Base-by-base conservation (phyloP, 805 yeast species). In the Millerozyma miso region DNA sequence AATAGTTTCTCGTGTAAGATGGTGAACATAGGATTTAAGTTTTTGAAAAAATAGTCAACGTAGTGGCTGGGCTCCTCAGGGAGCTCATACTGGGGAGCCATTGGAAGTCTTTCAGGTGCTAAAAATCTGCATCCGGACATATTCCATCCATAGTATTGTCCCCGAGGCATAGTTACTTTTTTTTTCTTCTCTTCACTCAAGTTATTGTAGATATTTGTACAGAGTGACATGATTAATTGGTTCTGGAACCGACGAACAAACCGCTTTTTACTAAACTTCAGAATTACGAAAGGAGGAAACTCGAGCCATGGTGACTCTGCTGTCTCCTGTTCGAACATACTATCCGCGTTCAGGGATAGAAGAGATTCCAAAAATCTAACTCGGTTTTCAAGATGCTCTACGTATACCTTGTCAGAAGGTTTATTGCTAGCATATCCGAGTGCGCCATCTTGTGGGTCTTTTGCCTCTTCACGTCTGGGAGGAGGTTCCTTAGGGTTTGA, bases 131-230 rank as follows among this genome's bases (percentile, higher is more conserved):
- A 70, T 1, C 85, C 85, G n/a, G 74, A 65, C 76, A 80, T 62
- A 54, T 81, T 81, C 85, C 85, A 81, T 13, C 83, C 85, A 51
- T 77, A 81, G 39, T 70, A 74, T 53, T 81, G 83, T n/a, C 71
- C 63, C 37, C 85, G 58, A 3, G 85, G 85, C n/a, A 74, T 46
- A 10, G 59, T 51, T 12, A 78, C 64, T 13, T 61, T 53, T 17
- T 56, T 49, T 37, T 60, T 58, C 43, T 62, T 59, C 14, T 66
- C 64, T 4, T 59, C 59, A 6, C 62, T 49, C 7, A 78, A 59
- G 31, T 63, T 48, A 8, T 60, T 49, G 44, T 58, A 58, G 44
- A 69, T 47, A 10, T 60, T 46, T 16, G 51, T 43, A 19, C 77
- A 75, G 35, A 76, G 51, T 40, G 68, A 71, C 16, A 50, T 55